Percentiles rank a stretch among this genome's conserved stretches.
Evolutionary conservation across 495 filamentous ascomycete species (phyloP).

Genomic region (Trichoderma reesei): DNA sequence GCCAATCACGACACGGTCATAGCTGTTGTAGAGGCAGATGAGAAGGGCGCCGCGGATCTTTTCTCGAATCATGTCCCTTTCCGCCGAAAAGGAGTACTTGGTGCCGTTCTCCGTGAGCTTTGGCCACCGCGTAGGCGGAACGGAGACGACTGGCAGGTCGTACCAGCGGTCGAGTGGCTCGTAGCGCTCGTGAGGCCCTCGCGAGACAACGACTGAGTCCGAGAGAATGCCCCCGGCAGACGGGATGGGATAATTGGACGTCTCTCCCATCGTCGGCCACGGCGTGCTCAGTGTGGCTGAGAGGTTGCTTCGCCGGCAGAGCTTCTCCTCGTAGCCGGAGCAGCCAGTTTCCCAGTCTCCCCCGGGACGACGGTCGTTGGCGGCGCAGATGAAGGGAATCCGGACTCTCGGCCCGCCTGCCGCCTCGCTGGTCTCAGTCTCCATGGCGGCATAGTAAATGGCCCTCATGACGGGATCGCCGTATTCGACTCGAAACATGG

Average conservation of each 20-base stretch:
- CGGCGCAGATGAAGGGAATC: slow-evolving; percentile 64
- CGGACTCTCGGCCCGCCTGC: slow-evolving; percentile 19
- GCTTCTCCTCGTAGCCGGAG: slow-evolving; percentile 61
- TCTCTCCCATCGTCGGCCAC: slow-evolving; percentile 26
- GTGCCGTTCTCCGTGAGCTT: slow-evolving; percentile 56
- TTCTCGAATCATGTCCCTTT: slow-evolving; percentile 58
- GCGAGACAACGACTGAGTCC: slow-evolving; percentile 45
- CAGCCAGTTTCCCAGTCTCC: slow-evolving; percentile 70
- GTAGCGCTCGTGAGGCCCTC: slow-evolving; percentile 37
- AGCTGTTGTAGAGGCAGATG: slow-evolving; percentile 51
- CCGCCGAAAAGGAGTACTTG: slow-evolving; percentile 57
- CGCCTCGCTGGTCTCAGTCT: slow-evolving; percentile 36
- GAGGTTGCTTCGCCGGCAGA: slow-evolving; percentile 62
- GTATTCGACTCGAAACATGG: slow-evolving; percentile 39
- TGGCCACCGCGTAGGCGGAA: slow-evolving; percentile 58
- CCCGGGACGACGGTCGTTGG: slow-evolving; percentile 63
- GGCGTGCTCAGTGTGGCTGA: slow-evolving; percentile 52
- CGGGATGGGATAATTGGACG: slow-evolving; percentile 58
- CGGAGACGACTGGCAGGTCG: slow-evolving; percentile 56
- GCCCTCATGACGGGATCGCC: slow-evolving; percentile 49
- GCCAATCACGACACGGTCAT: slow-evolving; percentile 53
- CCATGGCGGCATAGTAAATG: slow-evolving; percentile 44
- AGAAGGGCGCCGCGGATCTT: slow-evolving; percentile 61
- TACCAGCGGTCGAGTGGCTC: slow-evolving; percentile 38
- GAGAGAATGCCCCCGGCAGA: slow-evolving; percentile 58